phyloP scores from a whole-genome alignment of 345 rosid genomes.

The Citrus maxima region DNA sequence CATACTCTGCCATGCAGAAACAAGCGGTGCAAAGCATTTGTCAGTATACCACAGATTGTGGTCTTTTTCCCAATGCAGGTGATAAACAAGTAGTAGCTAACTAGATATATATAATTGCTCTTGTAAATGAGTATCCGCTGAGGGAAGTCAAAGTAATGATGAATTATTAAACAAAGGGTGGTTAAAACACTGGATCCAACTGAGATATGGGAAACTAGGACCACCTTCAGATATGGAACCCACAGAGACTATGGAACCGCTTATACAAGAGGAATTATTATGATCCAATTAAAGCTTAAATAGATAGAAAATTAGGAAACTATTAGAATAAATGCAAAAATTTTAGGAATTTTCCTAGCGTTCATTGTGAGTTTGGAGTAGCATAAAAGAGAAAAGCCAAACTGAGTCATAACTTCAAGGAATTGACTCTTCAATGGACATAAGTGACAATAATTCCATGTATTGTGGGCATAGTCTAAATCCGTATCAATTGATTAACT shows the following conservation, averaged over 20 bases:
- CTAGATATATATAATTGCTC: background rate
- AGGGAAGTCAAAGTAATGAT: too few species aligned
- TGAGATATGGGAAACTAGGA: background rate
- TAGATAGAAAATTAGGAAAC: background rate
- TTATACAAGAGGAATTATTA: background rate
- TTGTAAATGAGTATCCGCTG: too few species aligned
- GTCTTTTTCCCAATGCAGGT: background rate
- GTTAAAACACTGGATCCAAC: background rate
- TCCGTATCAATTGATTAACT: background rate
- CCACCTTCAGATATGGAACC: too few species aligned
- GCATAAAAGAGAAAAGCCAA: background rate
- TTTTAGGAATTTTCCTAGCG: background rate
- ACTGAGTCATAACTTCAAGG: background rate
- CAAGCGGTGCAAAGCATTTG: background rate
- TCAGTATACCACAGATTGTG: background rate
- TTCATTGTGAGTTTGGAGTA: background rate
- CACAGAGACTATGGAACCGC: background rate
- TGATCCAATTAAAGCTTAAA: background rate
- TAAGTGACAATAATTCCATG: background rate
- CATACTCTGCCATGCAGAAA: background rate
- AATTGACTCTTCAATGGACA: background rate
- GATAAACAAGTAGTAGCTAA: too few species aligned
- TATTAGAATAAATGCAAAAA: too few species aligned
- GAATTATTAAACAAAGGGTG: background rate
- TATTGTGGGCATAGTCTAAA: background rate